phyloP scores from a whole-genome alignment of 1,284 basidiomycete genomes.

The Caloboletus inedulis region DNA sequence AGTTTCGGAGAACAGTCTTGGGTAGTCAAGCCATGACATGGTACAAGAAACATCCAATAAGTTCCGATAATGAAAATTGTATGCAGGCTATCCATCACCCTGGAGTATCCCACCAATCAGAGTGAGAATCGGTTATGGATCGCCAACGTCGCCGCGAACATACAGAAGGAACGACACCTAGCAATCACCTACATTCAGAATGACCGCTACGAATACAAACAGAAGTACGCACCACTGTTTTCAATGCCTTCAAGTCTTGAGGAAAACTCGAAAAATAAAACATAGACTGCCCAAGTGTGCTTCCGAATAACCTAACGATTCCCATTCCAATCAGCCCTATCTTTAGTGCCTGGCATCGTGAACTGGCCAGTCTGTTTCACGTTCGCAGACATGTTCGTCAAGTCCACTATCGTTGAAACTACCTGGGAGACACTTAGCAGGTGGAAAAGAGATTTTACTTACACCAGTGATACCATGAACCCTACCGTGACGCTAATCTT shows the following conservation, averaged over 20 bases:
- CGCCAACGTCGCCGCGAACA: not conserved
- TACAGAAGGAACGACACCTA: constrained; percentile 9
- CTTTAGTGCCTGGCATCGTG: not conserved
- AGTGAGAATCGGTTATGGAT: not conserved
- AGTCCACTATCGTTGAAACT: not conserved
- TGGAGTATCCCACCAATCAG: not conserved
- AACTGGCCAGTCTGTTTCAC: not conserved
- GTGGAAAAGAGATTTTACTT: not conserved
- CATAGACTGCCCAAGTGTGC: constrained; percentile 10
- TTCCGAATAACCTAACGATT: constrained; percentile 7
- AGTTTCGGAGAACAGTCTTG: not conserved
- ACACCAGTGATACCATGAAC: constrained; percentile 5
- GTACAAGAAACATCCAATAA: not conserved
- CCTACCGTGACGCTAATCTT: not conserved
- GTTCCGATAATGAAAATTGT: not conserved
- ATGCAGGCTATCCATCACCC: constrained; percentile 1
- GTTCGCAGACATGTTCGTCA: not conserved
- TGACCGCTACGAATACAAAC: not conserved
- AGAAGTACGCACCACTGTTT: constrained; percentile 6
- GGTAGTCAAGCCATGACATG: not conserved
- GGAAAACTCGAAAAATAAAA: constrained; percentile 17
- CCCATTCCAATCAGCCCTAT: not conserved
- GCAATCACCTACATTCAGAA: not conserved
- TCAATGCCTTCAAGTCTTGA: constrained; percentile 13
- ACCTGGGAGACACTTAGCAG: no score